Base-by-base conservation (phyloP, 805 yeast genomes). In the Jamesozyma piceae region DNA sequence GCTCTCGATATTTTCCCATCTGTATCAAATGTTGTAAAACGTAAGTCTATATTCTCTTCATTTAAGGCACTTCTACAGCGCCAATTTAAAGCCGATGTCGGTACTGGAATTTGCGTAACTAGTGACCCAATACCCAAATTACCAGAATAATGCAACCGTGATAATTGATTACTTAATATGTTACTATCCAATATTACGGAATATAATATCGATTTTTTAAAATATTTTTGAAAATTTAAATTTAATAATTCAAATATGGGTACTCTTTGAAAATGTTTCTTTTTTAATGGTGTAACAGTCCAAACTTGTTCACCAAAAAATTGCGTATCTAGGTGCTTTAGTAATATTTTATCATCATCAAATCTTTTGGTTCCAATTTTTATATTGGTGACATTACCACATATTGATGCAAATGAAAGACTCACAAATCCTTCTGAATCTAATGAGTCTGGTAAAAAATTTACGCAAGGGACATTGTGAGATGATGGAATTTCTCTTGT, bases 91-190 rank as follows among this genome's bases (percentile, higher is more conserved):
- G 48, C 42, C 5, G 54, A 38, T 2, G 45, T 44, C 10, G 62
- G 62, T 13, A 57, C 60, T 11, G 53, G 49, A n/a, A 56, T 49
- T 39, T 52, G 58, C 2, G 59, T 54, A 2, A 57, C 49, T 18
- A 50, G 19, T 5, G 54, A 40, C 8, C 62, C 62, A 11, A 55
- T 47, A 1, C 62, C 62, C n/a, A 51, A 46, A 14, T 50, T 41
- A 18, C 49, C 49, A 2, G 62, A 57, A 11, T 42, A 34, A 22
- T 38, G 37, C 2, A 39, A 28, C 27, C 43, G 47, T 17, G 49
- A 42, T 6, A 57, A 51, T 9, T 45, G 42, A 15, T 39, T 42
- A 3, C 43, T 49, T 9, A 56, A 40, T 3, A 55, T 45, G 9
- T 37, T 35, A 40, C 54, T 49, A 38, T 56, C 58, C 37, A 49